Percentiles rank a stretch among this genome's conserved stretches.
Conservation (phyloP, 179 eudicot genomes). For the Patellifolia procumbens region DNA sequence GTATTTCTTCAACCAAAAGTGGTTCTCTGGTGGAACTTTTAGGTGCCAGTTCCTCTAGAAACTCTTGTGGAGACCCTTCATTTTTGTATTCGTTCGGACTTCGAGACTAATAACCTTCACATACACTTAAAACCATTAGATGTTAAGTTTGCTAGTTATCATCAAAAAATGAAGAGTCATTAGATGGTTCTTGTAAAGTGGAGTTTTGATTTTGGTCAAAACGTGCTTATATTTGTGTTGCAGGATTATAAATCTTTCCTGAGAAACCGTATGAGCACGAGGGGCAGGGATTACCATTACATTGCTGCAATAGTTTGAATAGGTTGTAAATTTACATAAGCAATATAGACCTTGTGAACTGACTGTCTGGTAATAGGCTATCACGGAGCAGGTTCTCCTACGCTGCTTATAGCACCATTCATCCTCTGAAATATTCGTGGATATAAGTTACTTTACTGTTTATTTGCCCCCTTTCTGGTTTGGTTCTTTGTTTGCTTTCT, state of each 20-base stretch:
- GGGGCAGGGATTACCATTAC: no score
- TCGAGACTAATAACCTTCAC: no score
- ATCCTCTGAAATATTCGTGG: not conserved
- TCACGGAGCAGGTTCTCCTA: not conserved
- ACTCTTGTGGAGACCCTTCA: no score
- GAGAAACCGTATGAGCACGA: not conserved
- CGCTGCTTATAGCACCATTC: not conserved
- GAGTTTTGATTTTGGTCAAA: not conserved
- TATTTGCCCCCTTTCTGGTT: not conserved
- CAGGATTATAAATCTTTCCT: not conserved
- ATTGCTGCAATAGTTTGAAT: not conserved
- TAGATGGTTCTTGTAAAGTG: not conserved
- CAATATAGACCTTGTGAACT: not conserved
- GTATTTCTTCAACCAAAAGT: no score
- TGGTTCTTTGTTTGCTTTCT: not conserved
- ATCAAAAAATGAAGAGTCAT: no score
- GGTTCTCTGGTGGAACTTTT: no score
- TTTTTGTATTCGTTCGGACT: no score
- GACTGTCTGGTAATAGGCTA: not conserved
- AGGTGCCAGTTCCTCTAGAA: no score
- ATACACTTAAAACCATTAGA: no score
- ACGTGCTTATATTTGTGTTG: not conserved
- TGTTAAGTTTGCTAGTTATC: no score
- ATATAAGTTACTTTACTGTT: not conserved
- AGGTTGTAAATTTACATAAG: not conserved